Base-by-base conservation (phyloP, 106 monocot genomes). In the Apostasia ramifera region DNA sequence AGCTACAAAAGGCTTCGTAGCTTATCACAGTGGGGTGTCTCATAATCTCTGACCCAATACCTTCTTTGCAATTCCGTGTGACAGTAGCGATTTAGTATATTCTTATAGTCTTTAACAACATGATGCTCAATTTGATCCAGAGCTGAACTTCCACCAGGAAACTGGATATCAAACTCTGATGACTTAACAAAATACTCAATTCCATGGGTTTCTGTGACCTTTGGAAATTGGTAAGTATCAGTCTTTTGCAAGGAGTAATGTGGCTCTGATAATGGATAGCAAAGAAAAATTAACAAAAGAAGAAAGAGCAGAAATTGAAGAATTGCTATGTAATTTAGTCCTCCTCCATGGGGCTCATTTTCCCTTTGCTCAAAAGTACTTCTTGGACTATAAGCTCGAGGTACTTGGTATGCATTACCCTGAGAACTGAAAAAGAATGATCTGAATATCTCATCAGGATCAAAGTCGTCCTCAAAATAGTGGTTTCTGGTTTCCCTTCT, bases 131-230 rank as follows among this genome's bases (percentile, higher is more conserved):
- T 47, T 14, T 79, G 81, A 8, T 66, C 71, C 70, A 88, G 80
- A 8, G 74, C 67, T 53, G 70, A 38, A 67, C 79, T 86, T 53
- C 88, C 92, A 53, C 49, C 59, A 1, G 86, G 83, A 63, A 77
- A 88, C 63, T 63, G 64, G 53, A 70, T 70, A 62, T 93, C 88
- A 67, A 88, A 88, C 56, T 92, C 87, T 54, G 59, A 67, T 40
- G 71, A 71, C 66, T 74, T 93, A 41, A 93, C 85, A 83, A 74
- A 93, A 55, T 81, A 93, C 73, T 93, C 74, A 42, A 88, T 79
- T 46, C 85, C 85, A 68, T 81, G 72, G 49, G 83, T 86, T 55
- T 79, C 81, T 10, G 82, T 88, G 14, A 81, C 79, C 77, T 81
- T 93, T 5, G 81, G 81, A 44, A 88, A 67, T 13, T 71, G 71